Evolutionary conservation across 2,329 filamentous ascomycete species (phyloP).

Genomic region (Alternaria consortialis): DNA sequence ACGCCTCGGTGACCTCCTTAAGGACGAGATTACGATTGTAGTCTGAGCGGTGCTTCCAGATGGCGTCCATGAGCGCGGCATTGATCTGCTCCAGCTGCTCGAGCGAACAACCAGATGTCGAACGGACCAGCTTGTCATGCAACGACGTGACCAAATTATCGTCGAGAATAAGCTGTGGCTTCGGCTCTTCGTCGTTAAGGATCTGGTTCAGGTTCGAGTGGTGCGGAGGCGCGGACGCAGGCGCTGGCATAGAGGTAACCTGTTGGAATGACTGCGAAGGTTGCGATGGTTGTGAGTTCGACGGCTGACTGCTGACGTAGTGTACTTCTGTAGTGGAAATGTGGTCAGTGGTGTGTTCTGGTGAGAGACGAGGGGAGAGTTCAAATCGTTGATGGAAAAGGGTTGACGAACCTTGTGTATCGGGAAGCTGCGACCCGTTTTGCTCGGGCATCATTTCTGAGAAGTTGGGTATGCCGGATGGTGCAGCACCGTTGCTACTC

Average conservation of each 20-base stretch:
- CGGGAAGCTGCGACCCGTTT: slow-evolving; percentile 68
- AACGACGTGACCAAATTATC: slow-evolving; percentile 64
- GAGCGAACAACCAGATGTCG: slow-evolving; percentile 80
- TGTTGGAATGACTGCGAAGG: slow-evolving; percentile 50
- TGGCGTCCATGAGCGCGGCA: slow-evolving; percentile 85
- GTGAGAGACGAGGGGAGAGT: slow-evolving; percentile 18
- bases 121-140: slow-evolving; percentile 69
- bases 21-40: slow-evolving; percentile 85
- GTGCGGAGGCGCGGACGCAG: slow-evolving; percentile 46
- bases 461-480: slow-evolving; percentile 64
- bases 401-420: slow-evolving; percentile 66
- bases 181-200: slow-evolving; percentile 52
- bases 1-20: slow-evolving; percentile 69
- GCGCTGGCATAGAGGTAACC: slow-evolving; percentile 46
- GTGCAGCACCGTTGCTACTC: slow-evolving; percentile 69
- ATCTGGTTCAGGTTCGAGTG: slow-evolving; percentile 52
- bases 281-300: slow-evolving; percentile 51
- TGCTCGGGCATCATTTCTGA: slow-evolving; percentile 58
- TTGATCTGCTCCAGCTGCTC: slow-evolving; percentile 97
- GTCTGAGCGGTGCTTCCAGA: slow-evolving; percentile 81
- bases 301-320: slow-evolving; percentile 47
- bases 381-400: slow-evolving; percentile 27
- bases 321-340: slow-evolving; percentile 38
- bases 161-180: slow-evolving; percentile 56
- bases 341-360: slow-evolving; percentile 27